phyloP scores from a whole-genome alignment of 2,329 filamentous ascomycete species.

The Ascochyta lentis region DNA sequence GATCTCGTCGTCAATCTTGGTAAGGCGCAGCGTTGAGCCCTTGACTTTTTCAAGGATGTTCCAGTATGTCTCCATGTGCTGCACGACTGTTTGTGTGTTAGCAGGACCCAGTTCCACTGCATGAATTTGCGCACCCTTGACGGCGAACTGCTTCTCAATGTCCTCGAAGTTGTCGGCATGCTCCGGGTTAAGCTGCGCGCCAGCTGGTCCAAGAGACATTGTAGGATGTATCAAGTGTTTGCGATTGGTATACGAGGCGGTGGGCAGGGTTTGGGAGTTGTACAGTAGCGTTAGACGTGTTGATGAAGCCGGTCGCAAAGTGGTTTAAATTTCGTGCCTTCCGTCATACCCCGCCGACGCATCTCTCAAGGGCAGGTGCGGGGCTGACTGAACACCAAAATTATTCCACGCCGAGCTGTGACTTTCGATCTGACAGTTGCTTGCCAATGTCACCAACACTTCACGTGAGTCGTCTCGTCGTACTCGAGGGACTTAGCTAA shows the following conservation, averaged over 20 bases:
- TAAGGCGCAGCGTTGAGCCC: slow-evolving; percentile 87
- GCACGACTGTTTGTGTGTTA: slow-evolving; percentile 67
- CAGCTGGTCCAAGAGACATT: slow-evolving; percentile 46
- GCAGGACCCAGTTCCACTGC: slow-evolving; percentile 28
- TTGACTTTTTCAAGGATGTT: slow-evolving; percentile 88
- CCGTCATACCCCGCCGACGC: slow-evolving; percentile 35
- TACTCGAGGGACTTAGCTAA: slow-evolving; percentile 20
- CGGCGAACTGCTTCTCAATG: slow-evolving; percentile 99
- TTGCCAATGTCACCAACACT: slow-evolving; percentile 46
- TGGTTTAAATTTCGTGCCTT: slow-evolving; percentile 28
- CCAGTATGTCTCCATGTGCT: slow-evolving; percentile 98
- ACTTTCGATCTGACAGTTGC: slow-evolving; percentile 12
- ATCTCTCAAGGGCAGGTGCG: slow-evolving; percentile 21
- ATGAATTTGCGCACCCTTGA: slow-evolving; percentile 72
- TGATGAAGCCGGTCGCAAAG: slow-evolving; percentile 24
- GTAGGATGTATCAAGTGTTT: slow-evolving; percentile 5
- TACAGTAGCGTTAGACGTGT: background rate
- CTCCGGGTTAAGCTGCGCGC: slow-evolving; percentile 54
- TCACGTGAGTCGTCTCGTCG: slow-evolving; percentile 33
- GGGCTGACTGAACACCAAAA: slow-evolving; percentile 47
- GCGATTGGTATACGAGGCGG: background rate
- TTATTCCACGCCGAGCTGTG: slow-evolving; percentile 28
- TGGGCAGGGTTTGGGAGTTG: background rate
- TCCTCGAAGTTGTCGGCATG: slow-evolving; percentile 74
- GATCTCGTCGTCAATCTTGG: slow-evolving; percentile 95